A percentile compares a stretch with the other conserved stretches of the same genome.
Evolutionary conservation across 192 early-diverging fungal species (phyloP).

Genomic region (Phlyctochytrium arcticum): DNA sequence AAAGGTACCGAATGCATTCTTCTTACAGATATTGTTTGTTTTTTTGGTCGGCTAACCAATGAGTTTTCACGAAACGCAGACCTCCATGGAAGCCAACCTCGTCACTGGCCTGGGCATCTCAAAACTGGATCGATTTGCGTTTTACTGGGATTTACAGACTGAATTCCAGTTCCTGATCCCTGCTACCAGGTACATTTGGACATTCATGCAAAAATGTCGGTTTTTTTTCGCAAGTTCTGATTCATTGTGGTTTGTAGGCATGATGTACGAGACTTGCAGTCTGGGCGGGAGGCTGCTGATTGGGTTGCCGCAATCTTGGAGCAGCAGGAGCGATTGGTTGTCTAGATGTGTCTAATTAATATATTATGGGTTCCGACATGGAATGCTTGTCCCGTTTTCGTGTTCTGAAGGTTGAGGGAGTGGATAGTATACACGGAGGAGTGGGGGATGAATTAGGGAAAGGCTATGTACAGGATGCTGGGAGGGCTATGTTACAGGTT

Average conservation of each 20-base stretch:
- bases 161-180: constrained; percentile 13
- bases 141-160: constrained; percentile 22
- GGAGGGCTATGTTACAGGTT: no score
- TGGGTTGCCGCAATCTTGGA: constrained; percentile 30
- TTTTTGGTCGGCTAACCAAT: no score
- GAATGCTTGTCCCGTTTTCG: background rate
- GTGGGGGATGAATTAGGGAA: no score
- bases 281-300: constrained; percentile 38
- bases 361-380: constrained; percentile 1
- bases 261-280: constrained; percentile 20
- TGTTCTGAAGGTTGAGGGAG: no score
- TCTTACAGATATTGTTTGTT: background rate
- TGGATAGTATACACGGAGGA: no score
- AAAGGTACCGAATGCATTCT: constrained; percentile 13
- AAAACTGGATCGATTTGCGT: constrained; percentile 19
- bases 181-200: background rate
- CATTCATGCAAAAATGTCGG: background rate
- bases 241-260: background rate
- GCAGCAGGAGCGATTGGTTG: constrained; percentile 25
- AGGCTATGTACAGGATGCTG: no score
- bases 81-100: constrained; percentile 26
- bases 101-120: constrained; percentile 15
- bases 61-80: constrained; percentile 3
- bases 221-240: background rate
- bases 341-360: background rate